phyloP scores from a whole-genome alignment of 1,139 yeast genomes.

The Kurtzmaniella natalensis region DNA sequence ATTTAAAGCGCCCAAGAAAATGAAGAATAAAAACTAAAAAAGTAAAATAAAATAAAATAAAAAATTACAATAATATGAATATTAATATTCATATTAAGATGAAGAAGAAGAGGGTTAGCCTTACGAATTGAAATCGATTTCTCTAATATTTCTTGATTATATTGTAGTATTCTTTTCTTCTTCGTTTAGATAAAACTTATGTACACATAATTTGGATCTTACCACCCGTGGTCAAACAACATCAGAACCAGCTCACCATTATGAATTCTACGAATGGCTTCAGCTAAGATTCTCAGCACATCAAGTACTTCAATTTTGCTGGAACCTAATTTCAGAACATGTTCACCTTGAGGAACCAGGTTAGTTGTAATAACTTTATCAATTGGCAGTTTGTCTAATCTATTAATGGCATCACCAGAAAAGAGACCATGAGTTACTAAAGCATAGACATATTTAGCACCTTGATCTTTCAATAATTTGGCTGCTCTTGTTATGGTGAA shows the following conservation, averaged over 20 bases:
- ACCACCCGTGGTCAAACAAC: slow-evolving; percentile 88
- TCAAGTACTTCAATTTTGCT: slow-evolving; percentile 78
- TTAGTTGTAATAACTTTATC: slow-evolving; percentile 91
- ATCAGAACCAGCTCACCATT: slow-evolving; percentile 95
- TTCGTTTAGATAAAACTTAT: no score
- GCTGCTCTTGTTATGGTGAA: slow-evolving; percentile 92
- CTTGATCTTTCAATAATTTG: slow-evolving; percentile 83
- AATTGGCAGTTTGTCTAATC: slow-evolving; percentile 64
- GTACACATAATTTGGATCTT: no score
- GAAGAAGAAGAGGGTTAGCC: no score
- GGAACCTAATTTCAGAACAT: slow-evolving; percentile 45
- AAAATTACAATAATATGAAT: no score
- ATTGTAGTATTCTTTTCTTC: no score
- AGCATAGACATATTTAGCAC: slow-evolving; percentile 83
- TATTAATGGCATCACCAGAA: slow-evolving; percentile 82
- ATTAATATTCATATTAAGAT: no score
- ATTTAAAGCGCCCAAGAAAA: no score
- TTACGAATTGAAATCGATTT: no score
- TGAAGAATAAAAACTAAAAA: no score
- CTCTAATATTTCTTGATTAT: no score
- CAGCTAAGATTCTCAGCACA: slow-evolving; percentile 84
- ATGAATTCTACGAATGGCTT: slow-evolving; percentile 91
- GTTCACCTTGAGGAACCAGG: slow-evolving; percentile 78
- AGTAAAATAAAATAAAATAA: no score
- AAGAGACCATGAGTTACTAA: slow-evolving; percentile 90